Evolutionary conservation across 2,329 filamentous ascomycete genomes (phyloP).

Genomic region (Westerdykella ornata): DNA sequence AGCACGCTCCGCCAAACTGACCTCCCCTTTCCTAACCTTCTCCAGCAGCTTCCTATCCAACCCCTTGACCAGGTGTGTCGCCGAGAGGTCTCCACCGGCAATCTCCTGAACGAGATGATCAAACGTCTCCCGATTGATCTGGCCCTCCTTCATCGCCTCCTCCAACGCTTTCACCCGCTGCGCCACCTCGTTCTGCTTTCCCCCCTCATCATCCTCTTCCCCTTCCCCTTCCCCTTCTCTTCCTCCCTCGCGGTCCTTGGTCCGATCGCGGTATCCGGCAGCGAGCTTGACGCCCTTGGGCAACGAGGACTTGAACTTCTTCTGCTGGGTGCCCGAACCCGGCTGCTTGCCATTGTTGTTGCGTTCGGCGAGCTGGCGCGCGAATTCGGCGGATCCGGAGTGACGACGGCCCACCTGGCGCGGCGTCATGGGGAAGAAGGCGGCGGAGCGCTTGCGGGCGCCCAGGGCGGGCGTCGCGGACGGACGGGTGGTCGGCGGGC

Average conservation of each 20-base stretch:
- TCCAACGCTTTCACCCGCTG: constrained; percentile 71
- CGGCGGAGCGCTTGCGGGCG: constrained; percentile 67
- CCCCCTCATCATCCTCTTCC: too few species aligned
- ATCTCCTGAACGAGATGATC: constrained; percentile 69
- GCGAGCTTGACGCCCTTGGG: constrained; percentile 79
- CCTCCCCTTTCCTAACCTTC: constrained; percentile 60
- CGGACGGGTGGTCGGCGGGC: constrained; percentile 14
- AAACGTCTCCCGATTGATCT: constrained; percentile 76
- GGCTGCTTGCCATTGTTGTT: constrained; percentile 49
- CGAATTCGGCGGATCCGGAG: constrained; percentile 60
- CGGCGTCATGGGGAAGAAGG: constrained; percentile 95
- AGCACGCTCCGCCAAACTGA: constrained; percentile 33
- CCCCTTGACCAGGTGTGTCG: constrained; percentile 86
- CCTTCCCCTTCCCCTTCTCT: too few species aligned
- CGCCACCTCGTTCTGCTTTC: constrained; percentile 52
- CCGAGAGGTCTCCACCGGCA: constrained; percentile 69
- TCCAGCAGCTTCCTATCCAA: constrained; percentile 77
- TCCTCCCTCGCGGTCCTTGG: constrained; percentile 54
- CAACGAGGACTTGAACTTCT: constrained; percentile 69
- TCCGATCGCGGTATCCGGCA: constrained; percentile 76
- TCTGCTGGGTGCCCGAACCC: constrained; percentile 38
- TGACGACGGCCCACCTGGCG: constrained; percentile 54
- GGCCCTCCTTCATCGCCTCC: constrained; percentile 70
- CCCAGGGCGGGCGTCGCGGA: constrained; percentile 54
- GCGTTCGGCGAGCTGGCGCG: constrained; percentile 73